Conservation (phyloP, 2,329 filamentous ascomycete species). For the Diaporthe sp. region DNA sequence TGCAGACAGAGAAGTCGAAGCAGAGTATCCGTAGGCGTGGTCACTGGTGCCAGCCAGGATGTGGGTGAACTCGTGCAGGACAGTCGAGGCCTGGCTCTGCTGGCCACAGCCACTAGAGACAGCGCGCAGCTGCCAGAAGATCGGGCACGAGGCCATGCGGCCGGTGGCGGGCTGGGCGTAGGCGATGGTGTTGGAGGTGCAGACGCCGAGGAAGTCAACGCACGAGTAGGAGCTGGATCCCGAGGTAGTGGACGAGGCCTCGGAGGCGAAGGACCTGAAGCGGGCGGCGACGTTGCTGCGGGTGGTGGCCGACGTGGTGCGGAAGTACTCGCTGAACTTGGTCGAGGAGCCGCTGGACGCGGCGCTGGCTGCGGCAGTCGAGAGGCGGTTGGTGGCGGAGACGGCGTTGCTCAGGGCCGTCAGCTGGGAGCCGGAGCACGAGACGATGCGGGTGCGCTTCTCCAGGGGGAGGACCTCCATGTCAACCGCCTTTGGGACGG, state of each 20-base stretch:
- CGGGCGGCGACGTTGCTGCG: slow-evolving; percentile 21
- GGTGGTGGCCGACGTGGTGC: slow-evolving; percentile 12
- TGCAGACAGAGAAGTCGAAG: slow-evolving; percentile 18
- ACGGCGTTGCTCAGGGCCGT: slow-evolving; percentile 20
- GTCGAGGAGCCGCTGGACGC: slow-evolving; percentile 11
- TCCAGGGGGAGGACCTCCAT: slow-evolving; percentile 1
- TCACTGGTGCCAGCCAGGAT: slow-evolving; percentile 9
- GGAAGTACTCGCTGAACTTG: slow-evolving; percentile 29
- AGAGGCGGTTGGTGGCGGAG: slow-evolving; percentile 1
- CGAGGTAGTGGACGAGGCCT: slow-evolving; percentile 3
- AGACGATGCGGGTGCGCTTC: slow-evolving; percentile 21
- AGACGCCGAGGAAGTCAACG: slow-evolving; percentile 23
- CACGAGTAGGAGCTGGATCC: slow-evolving; percentile 24
- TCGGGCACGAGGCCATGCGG: slow-evolving; percentile 19
- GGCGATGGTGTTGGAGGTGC: slow-evolving; percentile 15
- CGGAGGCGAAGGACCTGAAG: slow-evolving; percentile 12
- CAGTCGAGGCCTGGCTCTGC: slow-evolving; percentile 26
- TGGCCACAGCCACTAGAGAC: slow-evolving; percentile 1
- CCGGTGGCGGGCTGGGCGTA: slow-evolving; percentile 24
- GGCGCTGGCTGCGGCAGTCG: slow-evolving; percentile 2
- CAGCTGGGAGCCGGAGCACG: slow-evolving; percentile 23
- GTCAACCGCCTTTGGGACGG: slow-evolving; percentile 10
- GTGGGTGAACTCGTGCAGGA: slow-evolving; percentile 27
- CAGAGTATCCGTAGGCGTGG: slow-evolving; percentile 13
- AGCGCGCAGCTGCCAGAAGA: slow-evolving; percentile 9